Evolutionary conservation across 176 grass and related monocot genomes (phyloP).

Genomic region (Chloris gayana): DNA sequence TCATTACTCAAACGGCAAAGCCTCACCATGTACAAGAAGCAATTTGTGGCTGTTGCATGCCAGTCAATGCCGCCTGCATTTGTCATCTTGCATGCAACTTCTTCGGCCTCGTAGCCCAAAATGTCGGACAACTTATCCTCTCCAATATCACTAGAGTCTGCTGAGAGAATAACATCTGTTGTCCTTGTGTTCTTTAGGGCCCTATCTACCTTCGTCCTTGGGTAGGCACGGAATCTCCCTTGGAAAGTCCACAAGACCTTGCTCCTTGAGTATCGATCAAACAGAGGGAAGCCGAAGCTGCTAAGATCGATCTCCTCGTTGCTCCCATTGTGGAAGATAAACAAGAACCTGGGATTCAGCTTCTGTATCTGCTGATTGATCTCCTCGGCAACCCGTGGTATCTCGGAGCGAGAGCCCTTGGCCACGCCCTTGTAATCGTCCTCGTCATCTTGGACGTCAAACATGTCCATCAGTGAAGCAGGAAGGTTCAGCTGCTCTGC

Average conservation of each 20-base stretch:
- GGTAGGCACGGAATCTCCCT: conserved; percentile 24
- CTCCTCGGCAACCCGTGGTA: neutral
- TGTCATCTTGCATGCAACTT: neutral
- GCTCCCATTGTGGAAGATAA: conserved; percentile 27
- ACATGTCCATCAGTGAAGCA: neutral
- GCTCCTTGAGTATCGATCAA: neutral
- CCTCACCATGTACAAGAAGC: neutral
- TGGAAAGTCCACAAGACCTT: neutral
- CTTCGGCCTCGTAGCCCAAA: neutral
- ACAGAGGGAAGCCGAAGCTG: neutral
- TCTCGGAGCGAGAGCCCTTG: neutral
- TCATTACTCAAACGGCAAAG: neutral
- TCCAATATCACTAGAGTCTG: neutral
- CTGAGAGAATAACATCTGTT: neutral
- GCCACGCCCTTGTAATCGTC: neutral
- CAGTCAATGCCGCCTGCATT: neutral
- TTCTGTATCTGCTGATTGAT: neutral
- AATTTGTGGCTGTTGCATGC: neutral
- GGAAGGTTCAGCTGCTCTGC: neutral
- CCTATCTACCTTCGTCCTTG: neutral
- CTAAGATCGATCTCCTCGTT: too few species aligned
- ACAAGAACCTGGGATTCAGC: neutral
- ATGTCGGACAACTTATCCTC: rapidly evolving
- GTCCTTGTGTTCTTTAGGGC: neutral
- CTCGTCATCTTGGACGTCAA: conserved; percentile 3